Evolutionary conservation across 2,329 filamentous ascomycete genomes (phyloP).

Genomic region (Claviceps maximensis): DNA sequence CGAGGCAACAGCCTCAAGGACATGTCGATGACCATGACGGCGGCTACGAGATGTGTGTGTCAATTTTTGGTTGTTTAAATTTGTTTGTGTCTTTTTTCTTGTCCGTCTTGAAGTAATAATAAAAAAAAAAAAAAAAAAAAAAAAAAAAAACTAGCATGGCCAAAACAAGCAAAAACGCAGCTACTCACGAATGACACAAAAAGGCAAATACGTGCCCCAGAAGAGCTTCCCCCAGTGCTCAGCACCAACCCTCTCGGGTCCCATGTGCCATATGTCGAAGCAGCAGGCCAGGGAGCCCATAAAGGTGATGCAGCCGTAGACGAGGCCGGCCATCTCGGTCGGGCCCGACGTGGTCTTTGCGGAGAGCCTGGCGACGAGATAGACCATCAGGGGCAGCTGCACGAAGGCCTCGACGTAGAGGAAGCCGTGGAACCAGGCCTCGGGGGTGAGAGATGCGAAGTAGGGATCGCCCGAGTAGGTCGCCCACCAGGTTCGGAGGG

Average conservation of each 20-base stretch:
- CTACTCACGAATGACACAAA: slow-evolving; percentile 38
- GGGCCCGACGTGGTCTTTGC: slow-evolving; percentile 22
- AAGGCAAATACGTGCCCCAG: slow-evolving; percentile 38
- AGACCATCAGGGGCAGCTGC: slow-evolving; percentile 36
- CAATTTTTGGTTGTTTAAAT: background rate
- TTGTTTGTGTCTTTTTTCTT: background rate
- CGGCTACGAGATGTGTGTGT: slow-evolving; percentile 22
- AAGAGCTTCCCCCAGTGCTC: slow-evolving; percentile 33
- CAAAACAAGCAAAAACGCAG: background rate
- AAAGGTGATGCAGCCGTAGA: slow-evolving; percentile 37
- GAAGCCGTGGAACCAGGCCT: slow-evolving; percentile 38
- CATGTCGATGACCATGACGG: slow-evolving; percentile 41
- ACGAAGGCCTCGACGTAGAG: slow-evolving; percentile 36
- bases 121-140: background rate
- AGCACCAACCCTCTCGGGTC: slow-evolving; percentile 21
- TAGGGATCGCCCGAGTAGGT: slow-evolving; percentile 39
- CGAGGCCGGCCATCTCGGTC: slow-evolving; percentile 36
- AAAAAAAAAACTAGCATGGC: background rate
- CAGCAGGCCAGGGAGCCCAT: slow-evolving; percentile 39
- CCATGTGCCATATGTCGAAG: slow-evolving; percentile 36
- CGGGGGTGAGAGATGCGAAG: slow-evolving; percentile 24
- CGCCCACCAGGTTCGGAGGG: slow-evolving; percentile 34
- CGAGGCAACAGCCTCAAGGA: slow-evolving; percentile 35
- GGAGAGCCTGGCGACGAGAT: slow-evolving; percentile 30
- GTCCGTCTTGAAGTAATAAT: background rate